Evolutionary conservation across 495 filamentous ascomycete species (phyloP).

Genomic region (Pseudoneurospora amorphoporcata): DNA sequence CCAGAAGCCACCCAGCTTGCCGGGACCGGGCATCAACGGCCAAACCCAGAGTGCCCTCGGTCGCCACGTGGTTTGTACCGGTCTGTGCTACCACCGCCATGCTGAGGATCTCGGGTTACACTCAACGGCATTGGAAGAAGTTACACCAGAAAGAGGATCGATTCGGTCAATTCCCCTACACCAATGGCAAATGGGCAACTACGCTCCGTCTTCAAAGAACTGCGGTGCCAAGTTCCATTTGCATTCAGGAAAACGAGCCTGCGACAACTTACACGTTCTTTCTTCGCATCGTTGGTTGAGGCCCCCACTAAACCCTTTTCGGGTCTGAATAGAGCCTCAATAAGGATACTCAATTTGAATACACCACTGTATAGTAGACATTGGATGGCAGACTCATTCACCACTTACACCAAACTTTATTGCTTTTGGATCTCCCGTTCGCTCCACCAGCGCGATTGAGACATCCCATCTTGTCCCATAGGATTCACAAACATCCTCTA

Average conservation of each 20-base stretch:
- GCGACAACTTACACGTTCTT: background rate
- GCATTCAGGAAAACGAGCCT: background rate
- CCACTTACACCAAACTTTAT: background rate
- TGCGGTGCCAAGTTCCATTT: background rate
- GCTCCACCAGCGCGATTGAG: background rate
- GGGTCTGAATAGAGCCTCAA: constrained; percentile 28
- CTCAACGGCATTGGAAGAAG: background rate
- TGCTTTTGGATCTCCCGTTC: background rate
- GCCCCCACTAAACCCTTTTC: constrained; percentile 9
- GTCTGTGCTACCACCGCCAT: background rate
- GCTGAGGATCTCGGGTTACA: background rate
- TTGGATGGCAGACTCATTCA: background rate
- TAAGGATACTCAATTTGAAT: constrained; percentile 4
- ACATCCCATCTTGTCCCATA: background rate
- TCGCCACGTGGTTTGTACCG: background rate
- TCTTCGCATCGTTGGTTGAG: background rate
- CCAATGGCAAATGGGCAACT: background rate
- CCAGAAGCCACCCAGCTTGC: background rate
- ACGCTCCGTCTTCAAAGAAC: background rate
- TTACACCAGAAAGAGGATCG: background rate
- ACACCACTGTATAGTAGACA: background rate
- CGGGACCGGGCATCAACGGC: background rate
- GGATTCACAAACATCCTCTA: background rate
- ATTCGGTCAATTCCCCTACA: background rate
- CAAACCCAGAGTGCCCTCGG: background rate